These are phyloP conservation scores for Rhododendron ovatum DNA, from an alignment of 148 eudicot species.

Conservation along the genomic window DNA sequence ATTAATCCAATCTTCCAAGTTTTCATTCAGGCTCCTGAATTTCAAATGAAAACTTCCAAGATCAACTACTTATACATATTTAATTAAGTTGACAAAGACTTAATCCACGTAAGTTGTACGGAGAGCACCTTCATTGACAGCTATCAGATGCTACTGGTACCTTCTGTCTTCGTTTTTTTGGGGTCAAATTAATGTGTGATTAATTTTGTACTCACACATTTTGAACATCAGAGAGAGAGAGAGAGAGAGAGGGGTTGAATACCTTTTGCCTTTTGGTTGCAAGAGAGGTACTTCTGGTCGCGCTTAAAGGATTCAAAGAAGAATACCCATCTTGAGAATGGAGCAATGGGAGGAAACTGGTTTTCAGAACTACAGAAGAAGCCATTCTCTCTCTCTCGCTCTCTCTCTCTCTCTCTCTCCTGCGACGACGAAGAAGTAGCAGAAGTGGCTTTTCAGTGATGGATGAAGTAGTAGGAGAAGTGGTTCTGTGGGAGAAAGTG, in stretches of 20 bases:
- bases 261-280: not conserved
- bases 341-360: not conserved
- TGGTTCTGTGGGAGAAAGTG: not conserved
- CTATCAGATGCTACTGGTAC: no score
- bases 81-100: no score
- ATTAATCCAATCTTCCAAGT: no score
- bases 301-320: not conserved
- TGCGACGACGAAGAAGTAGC: not conserved
- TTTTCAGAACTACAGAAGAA: not conserved
- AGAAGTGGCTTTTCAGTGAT: not conserved
- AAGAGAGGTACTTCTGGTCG: not conserved
- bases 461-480: not conserved
- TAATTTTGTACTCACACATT: not conserved
- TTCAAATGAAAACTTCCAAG: no score
- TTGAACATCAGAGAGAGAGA: not conserved
- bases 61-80: no score
- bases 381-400: conserved; percentile 4
- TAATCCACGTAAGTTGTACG: no score
- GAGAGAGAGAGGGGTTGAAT: not conserved
- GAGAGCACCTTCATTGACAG: no score
- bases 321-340: not conserved
- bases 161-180: no score
- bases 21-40: no score
- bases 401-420: not conserved
- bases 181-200: no score